Percentiles rank a stretch among this genome's conserved stretches.
phyloP scores from a whole-genome alignment of 306 rosid species.

The Cucumis melo region DNA sequence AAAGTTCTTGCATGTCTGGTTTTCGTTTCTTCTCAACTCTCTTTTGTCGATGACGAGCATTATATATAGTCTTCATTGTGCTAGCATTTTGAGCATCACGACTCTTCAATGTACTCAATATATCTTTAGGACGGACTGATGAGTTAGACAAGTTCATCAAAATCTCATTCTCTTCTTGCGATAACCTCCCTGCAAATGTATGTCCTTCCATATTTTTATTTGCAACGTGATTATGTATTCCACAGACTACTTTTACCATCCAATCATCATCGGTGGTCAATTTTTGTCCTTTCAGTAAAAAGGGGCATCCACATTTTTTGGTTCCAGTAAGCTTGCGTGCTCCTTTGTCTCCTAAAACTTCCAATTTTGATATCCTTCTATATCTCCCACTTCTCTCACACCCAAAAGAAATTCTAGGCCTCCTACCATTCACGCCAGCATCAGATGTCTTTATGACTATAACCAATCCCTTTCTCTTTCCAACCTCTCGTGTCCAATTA shows the following conservation, averaged over 20 bases:
- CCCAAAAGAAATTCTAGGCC: constrained; percentile 20
- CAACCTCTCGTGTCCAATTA: constrained; percentile 14
- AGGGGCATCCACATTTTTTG: constrained; percentile 18
- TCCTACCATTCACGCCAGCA: constrained; percentile 13
- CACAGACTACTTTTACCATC: constrained; percentile 17
- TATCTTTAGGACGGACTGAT: constrained; percentile 18
- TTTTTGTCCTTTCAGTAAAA: constrained; percentile 15
- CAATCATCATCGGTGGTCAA: constrained; percentile 9
- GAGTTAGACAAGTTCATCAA: constrained; percentile 16
- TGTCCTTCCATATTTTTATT: constrained; percentile 11
- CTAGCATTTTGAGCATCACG: constrained; percentile 15
- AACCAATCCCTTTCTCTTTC: constrained; percentile 19
- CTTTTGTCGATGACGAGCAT: constrained; percentile 19
- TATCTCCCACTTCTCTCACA: constrained; percentile 16
- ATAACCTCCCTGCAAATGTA: constrained; percentile 17
- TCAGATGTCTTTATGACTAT: constrained; percentile 14
- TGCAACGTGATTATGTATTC: constrained; percentile 16
- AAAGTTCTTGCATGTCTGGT: constrained; percentile 17
- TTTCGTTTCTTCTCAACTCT: constrained; percentile 4
- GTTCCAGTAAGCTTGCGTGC: constrained; percentile 12
- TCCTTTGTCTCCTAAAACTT: constrained; percentile 12
- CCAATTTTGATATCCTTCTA: neutral
- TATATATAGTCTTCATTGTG: constrained; percentile 16
- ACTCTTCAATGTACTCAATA: constrained; percentile 15
- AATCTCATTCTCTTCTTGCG: constrained; percentile 5